Percentiles rank a stretch among this genome's conserved stretches.
These are phyloP conservation scores for Ocimum tenuiflorum DNA, from an alignment of 257 asterid species.

Conservation along the genomic window DNA sequence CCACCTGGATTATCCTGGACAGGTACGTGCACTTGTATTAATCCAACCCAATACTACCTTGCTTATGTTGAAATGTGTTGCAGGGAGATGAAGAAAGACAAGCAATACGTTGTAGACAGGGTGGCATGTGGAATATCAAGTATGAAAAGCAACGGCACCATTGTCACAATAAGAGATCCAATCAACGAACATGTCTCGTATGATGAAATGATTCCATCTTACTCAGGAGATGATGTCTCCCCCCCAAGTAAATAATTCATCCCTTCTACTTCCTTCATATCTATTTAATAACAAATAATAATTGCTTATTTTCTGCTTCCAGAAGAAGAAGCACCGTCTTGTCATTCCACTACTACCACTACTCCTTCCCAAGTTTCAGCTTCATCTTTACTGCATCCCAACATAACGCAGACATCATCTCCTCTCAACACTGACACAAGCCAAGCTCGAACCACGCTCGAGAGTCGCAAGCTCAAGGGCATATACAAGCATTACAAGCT, in stretches of 20 bases:
- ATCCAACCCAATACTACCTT: no score
- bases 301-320: no score
- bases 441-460: not conserved
- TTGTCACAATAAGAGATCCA: conserved; percentile 40
- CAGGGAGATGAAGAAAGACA: conserved; percentile 75
- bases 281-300: no score
- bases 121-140: conserved; percentile 53
- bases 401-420: not conserved
- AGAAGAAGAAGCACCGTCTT: not conserved
- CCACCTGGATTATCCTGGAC: conserved; percentile 59
- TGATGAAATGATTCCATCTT: conserved; percentile 67
- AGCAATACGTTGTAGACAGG: conserved; percentile 48
- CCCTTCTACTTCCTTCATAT: no score
- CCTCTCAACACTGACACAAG: no score
- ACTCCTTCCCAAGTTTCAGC: conserved; percentile 3
- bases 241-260: conserved; percentile 24
- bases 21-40: no score
- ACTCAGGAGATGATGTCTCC: conserved; percentile 38
- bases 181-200: conserved; percentile 35
- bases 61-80: no score
- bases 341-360: not conserved
- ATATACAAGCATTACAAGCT: not conserved
- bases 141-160: conserved; percentile 39
- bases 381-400: conserved; percentile 10
- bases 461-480: conserved; percentile 2